These are phyloP conservation scores for Cutaneotrichosporon cavernicola DNA, from an alignment of 1,284 basidiomycete species.

Conservation along the genomic window DNA sequence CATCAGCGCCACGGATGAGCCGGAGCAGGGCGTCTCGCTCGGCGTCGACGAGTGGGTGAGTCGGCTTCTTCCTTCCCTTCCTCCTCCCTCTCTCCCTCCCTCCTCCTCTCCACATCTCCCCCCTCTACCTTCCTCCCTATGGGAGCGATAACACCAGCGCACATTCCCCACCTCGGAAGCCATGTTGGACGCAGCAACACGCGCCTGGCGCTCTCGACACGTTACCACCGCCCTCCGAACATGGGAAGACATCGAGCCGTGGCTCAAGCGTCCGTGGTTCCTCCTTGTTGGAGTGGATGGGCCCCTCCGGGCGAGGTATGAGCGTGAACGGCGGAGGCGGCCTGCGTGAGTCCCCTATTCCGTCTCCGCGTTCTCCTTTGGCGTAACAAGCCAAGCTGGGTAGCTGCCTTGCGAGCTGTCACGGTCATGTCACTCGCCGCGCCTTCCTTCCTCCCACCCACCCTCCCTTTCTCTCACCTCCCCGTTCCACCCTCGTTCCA, in stretches of 20 bases:
- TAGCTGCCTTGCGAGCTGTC: neutral
- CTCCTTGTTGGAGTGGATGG: conserved; percentile 83
- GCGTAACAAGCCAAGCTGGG: neutral
- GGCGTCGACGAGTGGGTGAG: conserved; percentile 6
- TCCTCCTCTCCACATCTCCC: neutral
- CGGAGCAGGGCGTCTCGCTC: neutral
- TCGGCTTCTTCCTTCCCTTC: neutral
- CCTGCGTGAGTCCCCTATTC: conserved; percentile 3
- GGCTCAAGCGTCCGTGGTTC: conserved; percentile 86
- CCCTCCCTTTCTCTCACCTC: neutral
- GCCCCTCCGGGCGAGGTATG: conserved; percentile 61
- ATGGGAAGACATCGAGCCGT: conserved; percentile 62
- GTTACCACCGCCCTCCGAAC: conserved; percentile 75
- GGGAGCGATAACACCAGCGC: conserved; percentile 10
- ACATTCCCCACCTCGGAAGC: conserved; percentile 60
- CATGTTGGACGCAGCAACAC: conserved; percentile 75
- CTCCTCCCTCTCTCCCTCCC: neutral
- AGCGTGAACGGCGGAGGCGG: conserved; percentile 32
- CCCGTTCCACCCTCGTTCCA: neutral
- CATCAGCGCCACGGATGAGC: neutral
- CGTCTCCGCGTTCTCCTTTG: neutral
- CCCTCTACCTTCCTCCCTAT: neutral
- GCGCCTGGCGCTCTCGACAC: conserved; percentile 74
- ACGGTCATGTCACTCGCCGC: too few relatives aligned
- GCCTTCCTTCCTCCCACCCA: neutral